Conservation (phyloP, 208 protist species). For the Porcisia hertigi region DNA sequence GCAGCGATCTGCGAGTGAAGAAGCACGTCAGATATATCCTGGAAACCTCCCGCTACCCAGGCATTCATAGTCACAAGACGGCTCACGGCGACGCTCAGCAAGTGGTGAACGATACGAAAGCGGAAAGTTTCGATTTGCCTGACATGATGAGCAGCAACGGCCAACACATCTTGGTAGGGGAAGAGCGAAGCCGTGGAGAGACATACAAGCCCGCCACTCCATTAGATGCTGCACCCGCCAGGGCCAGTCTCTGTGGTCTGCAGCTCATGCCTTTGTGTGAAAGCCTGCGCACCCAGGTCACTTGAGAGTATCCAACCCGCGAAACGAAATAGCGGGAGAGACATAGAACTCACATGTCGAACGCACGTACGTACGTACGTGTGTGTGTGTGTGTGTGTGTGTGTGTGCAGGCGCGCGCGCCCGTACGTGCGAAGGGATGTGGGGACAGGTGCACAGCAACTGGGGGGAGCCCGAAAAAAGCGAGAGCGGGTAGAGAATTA, state of each 20-base stretch:
- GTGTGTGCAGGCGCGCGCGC: neutral
- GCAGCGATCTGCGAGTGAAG: neutral
- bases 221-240: neutral
- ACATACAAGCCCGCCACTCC: neutral
- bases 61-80: neutral
- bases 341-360: neutral
- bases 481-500: neutral
- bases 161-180: neutral
- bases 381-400: neutral
- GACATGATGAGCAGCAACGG: neutral
- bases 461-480: neutral
- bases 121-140: conserved; percentile 1
- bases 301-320: neutral
- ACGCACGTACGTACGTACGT: no score
- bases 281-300: neutral
- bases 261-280: neutral
- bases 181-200: neutral
- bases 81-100: neutral
- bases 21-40: neutral
- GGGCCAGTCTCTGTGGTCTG: neutral
- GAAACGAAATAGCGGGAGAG: neutral
- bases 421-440: neutral
- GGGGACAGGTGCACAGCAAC: neutral
- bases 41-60: neutral
- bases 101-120: conserved; percentile 2